Percentiles rank a stretch among this genome's conserved stretches.
Conservation (phyloP, 208 protist genomes). For the Trypanosoma theileri region DNA sequence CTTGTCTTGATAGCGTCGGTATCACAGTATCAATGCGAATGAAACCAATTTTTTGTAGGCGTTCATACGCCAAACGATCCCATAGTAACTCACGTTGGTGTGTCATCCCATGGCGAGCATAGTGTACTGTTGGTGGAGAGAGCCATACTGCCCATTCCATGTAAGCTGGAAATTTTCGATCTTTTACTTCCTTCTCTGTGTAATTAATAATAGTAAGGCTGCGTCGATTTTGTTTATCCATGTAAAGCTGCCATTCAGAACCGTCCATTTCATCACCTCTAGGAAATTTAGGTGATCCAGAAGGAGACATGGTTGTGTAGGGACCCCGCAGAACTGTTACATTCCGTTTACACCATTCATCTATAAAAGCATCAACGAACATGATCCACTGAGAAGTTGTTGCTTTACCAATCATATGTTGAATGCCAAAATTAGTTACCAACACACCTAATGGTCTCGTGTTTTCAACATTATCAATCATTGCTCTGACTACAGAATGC, state of each 20-base stretch:
- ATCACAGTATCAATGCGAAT: slow-evolving; percentile 18
- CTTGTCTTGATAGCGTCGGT: slow-evolving; percentile 18
- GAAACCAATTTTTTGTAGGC: slow-evolving; percentile 24
- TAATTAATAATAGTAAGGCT: background rate
- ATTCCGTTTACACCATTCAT: slow-evolving; percentile 10
- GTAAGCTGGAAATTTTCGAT: background rate
- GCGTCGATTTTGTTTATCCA: slow-evolving; percentile 16
- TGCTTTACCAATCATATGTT: slow-evolving; percentile 21
- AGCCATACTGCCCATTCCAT: slow-evolving; percentile 30
- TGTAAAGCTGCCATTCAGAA: slow-evolving; percentile 12
- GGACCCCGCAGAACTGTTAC: slow-evolving; percentile 7
- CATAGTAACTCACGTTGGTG: slow-evolving; percentile 20
- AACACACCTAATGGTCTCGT: slow-evolving; percentile 19
- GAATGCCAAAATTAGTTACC: slow-evolving; percentile 22
- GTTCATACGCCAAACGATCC: slow-evolving; percentile 28
- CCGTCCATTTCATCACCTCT: background rate
- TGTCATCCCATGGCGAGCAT: slow-evolving; percentile 15
- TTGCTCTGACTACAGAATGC: slow-evolving; percentile 9
- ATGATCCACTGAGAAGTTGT: slow-evolving; percentile 11
- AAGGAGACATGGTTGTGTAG: slow-evolving; percentile 9
- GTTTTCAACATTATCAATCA: slow-evolving; percentile 13
- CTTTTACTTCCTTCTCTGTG: background rate
- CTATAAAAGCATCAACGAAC: slow-evolving; percentile 19
- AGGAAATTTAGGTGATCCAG: background rate
- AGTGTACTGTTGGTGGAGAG: slow-evolving; percentile 27